Base-by-base conservation (phyloP, 331 rosid species). In the Telfairia occidentalis region DNA sequence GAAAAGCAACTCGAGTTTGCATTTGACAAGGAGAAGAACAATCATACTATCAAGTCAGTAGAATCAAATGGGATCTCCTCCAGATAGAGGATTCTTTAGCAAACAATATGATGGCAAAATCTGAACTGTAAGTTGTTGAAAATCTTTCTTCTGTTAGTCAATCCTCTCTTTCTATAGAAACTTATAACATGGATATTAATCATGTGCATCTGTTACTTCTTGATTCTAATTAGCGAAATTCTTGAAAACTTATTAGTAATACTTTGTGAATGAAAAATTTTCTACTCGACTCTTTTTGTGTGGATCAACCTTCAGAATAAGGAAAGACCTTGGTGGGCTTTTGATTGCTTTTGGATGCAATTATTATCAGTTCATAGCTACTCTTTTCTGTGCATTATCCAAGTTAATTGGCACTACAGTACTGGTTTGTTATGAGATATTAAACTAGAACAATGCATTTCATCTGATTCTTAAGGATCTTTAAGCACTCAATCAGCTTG, bases 1-100 rank as follows among this genome's bases (percentile, higher is more conserved):
- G 97, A 95, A 84, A 95, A 92, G 81, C 97, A 92, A 86, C 97
- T 95, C 55, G 87, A 87, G 49, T 88, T 95, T 76, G 77, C 90
- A n/a, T 90, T 86, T 85, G 97, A 90, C 71, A 67, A 87, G 80
- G 97, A 88, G 80, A 87, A 79, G 84, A 76, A 74, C 74, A 88
- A 83, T 21, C 86, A 67, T 83, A 77, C 61, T 73, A 49, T 79
- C 77, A 85, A 78, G 76, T 19, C 81, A 3, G 23, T 52, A 59
- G 89, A 82, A 77, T 58, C 86, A 24, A 84, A 84, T 54, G 82
- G 81, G 43, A 71, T 72, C 76, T 80, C 86, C 50, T 76, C 52
- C 78, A 81, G 43, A 40, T 87, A 32, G 86, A 82, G 81, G 88
- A 86, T 85, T 77, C 88, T 77, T 16, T 16, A 26, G 50, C 65